Percentiles rank a stretch among this genome's conserved stretches.
Conservation (phyloP, 805 yeast genomes). For the Starmerella sp. region DNA sequence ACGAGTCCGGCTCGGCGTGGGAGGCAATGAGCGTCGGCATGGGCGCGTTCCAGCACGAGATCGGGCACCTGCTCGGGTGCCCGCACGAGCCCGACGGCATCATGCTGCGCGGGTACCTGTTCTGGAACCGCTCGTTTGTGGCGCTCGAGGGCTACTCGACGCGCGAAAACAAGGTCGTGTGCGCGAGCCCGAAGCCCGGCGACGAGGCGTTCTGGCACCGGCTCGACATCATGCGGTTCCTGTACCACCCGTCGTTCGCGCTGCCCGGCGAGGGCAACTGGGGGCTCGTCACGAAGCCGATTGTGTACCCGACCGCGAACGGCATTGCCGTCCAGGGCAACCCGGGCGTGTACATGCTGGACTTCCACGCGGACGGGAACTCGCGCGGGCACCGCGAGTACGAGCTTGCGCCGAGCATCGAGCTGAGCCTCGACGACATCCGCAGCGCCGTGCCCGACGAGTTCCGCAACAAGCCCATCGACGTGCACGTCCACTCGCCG, state of each 20-base stretch:
- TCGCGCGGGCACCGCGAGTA: constrained; percentile 52
- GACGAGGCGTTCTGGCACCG: constrained; percentile 84
- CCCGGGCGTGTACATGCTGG: constrained; percentile 66
- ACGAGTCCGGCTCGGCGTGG: constrained; percentile 80
- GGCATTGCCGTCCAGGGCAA: constrained; percentile 41
- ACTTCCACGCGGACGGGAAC: constrained; percentile 47
- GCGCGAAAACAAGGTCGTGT: constrained; percentile 32
- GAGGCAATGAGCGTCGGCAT: constrained; percentile 74
- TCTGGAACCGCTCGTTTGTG: constrained; percentile 70
- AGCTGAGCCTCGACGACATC: constrained; percentile 40
- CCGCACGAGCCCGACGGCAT: constrained; percentile 88
- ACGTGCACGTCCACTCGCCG: constrained; percentile 23
- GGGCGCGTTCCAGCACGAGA: constrained; percentile 93
- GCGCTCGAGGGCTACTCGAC: constrained; percentile 48
- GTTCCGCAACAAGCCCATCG: constrained; percentile 32
- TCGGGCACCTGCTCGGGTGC: constrained; percentile 82
- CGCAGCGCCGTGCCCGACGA: constrained; percentile 31
- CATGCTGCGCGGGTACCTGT: constrained; percentile 77
- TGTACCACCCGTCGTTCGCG: constrained; percentile 70
- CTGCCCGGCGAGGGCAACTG: constrained; percentile 47
- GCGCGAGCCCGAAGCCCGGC: constrained; percentile 32
- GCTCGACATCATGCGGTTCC: constrained; percentile 62
- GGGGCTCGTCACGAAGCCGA: constrained; percentile 33
- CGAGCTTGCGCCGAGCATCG: constrained; percentile 49
- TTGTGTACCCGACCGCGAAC: constrained; percentile 37